Percentiles rank a stretch among this genome's conserved stretches.
Conservation (phyloP, 768 basidiomycete genomes). For the Fibroporia radiculosa region DNA sequence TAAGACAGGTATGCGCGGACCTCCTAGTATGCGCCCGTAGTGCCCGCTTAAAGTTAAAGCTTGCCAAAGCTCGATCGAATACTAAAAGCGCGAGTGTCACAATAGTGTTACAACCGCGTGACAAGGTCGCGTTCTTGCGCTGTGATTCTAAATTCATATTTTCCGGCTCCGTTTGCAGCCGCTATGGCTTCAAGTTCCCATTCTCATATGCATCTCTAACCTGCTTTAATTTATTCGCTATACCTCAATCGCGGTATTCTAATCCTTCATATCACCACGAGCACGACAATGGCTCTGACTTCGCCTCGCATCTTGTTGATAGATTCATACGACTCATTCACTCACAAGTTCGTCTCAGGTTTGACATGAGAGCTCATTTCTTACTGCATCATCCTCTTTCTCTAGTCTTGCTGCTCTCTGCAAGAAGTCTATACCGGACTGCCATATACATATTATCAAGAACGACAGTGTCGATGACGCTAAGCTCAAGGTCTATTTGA, state of each 20-base stretch:
- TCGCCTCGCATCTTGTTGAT: conserved; percentile 53
- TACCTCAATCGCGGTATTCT: too few relatives aligned
- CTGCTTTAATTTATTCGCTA: neutral
- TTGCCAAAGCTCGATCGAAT: too few relatives aligned
- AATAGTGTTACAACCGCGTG: too few relatives aligned
- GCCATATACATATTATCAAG: conserved; percentile 61
- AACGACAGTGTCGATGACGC: conserved; percentile 54
- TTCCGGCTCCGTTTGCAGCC: too few relatives aligned
- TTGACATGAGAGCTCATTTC: too few relatives aligned
- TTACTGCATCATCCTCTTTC: too few relatives aligned
- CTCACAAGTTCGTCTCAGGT: conserved; percentile 65
- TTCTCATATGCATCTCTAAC: neutral
- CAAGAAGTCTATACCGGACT: conserved; percentile 52
- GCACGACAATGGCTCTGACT: conserved; percentile 5
- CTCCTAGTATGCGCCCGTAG: too few relatives aligned
- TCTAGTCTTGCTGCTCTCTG: conserved; percentile 66
- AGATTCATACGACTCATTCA: conserved; percentile 85
- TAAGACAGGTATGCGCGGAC: too few relatives aligned
- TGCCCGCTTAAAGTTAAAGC: too few relatives aligned
- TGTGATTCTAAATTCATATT: too few relatives aligned
- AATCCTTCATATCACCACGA: neutral
- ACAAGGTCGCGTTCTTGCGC: too few relatives aligned
- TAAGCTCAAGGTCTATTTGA: conserved; percentile 44
- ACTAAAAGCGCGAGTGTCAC: too few relatives aligned
- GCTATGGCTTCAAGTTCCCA: neutral